Percentiles rank a stretch among this genome's conserved stretches.
These are phyloP conservation scores for Colletotrichum sp. DNA, from an alignment of 2,329 filamentous ascomycete species.

Conservation along the genomic window DNA sequence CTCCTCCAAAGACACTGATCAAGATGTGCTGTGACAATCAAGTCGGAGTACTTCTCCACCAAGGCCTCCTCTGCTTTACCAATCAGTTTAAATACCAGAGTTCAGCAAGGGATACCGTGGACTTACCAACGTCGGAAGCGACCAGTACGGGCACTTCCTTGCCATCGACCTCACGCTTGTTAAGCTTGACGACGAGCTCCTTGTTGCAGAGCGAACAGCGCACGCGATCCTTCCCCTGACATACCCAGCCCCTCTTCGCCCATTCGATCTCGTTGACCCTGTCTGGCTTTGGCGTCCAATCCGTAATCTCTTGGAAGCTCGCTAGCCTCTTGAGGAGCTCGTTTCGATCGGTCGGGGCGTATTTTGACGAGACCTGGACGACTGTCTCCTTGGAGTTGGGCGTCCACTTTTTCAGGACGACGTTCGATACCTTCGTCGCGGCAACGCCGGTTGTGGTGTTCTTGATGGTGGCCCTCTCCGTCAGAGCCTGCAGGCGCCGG, in stretches of 20 bases:
- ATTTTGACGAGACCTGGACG: conserved; percentile 53
- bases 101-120: background rate
- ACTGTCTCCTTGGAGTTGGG: conserved; percentile 27
- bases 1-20: conserved; percentile 87
- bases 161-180: conserved; percentile 61
- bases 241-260: conserved; percentile 93
- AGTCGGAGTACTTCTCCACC: conserved; percentile 75
- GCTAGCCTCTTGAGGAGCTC: conserved; percentile 82
- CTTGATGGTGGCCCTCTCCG: conserved; percentile 18
- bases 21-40: conserved; percentile 77
- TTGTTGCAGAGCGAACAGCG: conserved; percentile 85
- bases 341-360: conserved; percentile 84
- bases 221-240: conserved; percentile 82
- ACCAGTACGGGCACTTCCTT: conserved; percentile 57
- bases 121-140: conserved; percentile 63
- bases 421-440: conserved; percentile 42
- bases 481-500: conserved; percentile 45
- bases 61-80: conserved; percentile 61
- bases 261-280: conserved; percentile 88
- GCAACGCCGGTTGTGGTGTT: conserved; percentile 3
- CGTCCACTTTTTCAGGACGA: conserved; percentile 46
- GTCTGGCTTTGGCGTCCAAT: conserved; percentile 93
- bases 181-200: conserved; percentile 82
- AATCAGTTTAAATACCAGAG: conserved; percentile 7
- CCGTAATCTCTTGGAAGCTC: conserved; percentile 88